These are phyloP conservation scores for Colletotrichum gloeosporioides DNA, from an alignment of 2,329 filamentous ascomycete species.

Conservation along the genomic window DNA sequence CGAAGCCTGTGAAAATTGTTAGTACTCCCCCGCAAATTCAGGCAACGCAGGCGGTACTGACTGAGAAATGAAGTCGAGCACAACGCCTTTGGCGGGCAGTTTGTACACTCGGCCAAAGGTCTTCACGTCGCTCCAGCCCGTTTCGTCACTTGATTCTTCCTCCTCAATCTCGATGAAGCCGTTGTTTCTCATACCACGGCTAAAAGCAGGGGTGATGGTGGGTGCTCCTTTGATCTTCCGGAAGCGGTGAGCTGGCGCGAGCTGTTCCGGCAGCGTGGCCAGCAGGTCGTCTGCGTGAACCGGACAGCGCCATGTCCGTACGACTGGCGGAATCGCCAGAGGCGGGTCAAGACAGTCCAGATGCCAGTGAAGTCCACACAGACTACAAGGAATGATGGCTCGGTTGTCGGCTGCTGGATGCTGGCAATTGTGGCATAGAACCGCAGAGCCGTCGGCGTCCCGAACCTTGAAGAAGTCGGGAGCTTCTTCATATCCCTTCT, in stretches of 20 bases:
- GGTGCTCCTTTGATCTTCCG: constrained; percentile 64
- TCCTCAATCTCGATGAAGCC: constrained; percentile 75
- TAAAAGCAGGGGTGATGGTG: constrained; percentile 56
- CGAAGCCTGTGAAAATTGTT: constrained; percentile 33
- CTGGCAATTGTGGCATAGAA: constrained; percentile 81
- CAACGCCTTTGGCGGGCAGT: constrained; percentile 67
- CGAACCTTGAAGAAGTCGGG: constrained; percentile 73
- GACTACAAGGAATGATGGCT: constrained; percentile 85
- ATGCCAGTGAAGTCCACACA: constrained; percentile 85
- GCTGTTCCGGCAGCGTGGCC: constrained; percentile 56
- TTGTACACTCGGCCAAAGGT: constrained; percentile 71
- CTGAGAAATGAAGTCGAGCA: constrained; percentile 75
- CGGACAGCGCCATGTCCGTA: constrained; percentile 87
- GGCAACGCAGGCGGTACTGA: constrained; percentile 38
- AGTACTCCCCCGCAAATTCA: constrained; percentile 4
- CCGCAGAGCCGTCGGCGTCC: constrained; percentile 74
- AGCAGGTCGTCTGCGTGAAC: constrained; percentile 83
- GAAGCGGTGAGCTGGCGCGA: constrained; percentile 66
- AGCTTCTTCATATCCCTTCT: constrained; percentile 63
- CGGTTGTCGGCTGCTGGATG: constrained; percentile 66
- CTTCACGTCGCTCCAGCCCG: constrained; percentile 61
- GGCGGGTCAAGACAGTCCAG: constrained; percentile 91
- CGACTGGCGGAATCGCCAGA: constrained; percentile 76
- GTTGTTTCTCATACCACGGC: constrained; percentile 73
- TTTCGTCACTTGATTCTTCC: constrained; percentile 60